Conservation (phyloP, 352 stramenopile species). For the Phytophthora parvispora region DNA sequence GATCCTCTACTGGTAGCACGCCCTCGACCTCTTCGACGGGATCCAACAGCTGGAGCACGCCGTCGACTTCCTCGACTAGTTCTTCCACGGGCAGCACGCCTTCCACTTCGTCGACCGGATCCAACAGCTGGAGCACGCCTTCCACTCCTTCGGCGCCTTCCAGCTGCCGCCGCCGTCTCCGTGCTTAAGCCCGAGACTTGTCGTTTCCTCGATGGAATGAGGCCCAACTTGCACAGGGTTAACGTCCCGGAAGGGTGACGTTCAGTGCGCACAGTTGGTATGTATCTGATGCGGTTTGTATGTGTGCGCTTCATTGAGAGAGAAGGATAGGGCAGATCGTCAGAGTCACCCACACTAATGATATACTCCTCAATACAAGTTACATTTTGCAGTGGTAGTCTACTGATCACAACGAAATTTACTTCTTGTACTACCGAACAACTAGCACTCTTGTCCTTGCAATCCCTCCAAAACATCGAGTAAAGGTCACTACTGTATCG, state of each 20-base stretch:
- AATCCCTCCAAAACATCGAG: too few species aligned
- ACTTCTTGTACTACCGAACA: too few species aligned
- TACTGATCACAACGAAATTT: too few species aligned
- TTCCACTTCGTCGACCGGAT: slow-evolving; percentile 14
- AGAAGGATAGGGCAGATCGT: neutral
- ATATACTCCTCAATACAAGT: slow-evolving; percentile 12
- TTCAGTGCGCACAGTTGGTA: slow-evolving; percentile 17
- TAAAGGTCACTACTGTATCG: too few species aligned
- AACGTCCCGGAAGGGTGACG: neutral
- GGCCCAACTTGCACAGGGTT: slow-evolving; percentile 7
- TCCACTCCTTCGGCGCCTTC: slow-evolving; percentile 21
- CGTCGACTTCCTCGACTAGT: slow-evolving; percentile 11
- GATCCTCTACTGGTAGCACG: slow-evolving; percentile 1
- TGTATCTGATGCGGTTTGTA: slow-evolving; percentile 21
- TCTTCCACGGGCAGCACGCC: slow-evolving; percentile 13
- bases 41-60: slow-evolving; percentile 28
- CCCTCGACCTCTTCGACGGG: slow-evolving; percentile 7
- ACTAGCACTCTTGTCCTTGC: too few species aligned
- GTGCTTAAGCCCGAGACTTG: slow-evolving; percentile 19
- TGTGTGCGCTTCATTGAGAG: slow-evolving; percentile 13
- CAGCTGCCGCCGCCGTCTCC: slow-evolving; percentile 31
- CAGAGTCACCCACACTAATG: neutral
- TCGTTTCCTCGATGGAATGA: slow-evolving; percentile 6
- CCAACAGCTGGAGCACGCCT: slow-evolving; percentile 29
- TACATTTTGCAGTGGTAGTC: neutral